Conservation (phyloP, 768 basidiomycete genomes). For the Wakefieldia striispora region DNA sequence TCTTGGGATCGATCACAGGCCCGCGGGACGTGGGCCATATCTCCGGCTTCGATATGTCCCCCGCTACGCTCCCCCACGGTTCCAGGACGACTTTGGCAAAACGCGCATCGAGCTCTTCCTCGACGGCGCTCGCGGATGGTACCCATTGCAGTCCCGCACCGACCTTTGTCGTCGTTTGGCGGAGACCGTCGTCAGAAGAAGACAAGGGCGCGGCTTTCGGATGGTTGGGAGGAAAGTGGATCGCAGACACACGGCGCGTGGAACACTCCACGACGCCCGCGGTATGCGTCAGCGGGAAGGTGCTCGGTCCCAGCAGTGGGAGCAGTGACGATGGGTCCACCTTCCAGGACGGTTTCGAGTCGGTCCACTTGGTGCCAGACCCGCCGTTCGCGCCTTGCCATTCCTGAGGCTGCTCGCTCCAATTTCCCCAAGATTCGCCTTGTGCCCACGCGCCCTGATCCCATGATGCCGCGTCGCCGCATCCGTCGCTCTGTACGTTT, state of each 20-base stretch:
- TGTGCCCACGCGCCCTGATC: slow-evolving; percentile 13
- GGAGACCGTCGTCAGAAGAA: background rate
- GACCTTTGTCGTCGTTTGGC: slow-evolving; percentile 6
- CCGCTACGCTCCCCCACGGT: slow-evolving; percentile 50
- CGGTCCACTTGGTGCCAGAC: slow-evolving; percentile 11
- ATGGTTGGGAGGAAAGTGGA: slow-evolving; percentile 39
- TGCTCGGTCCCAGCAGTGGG: slow-evolving; percentile 52
- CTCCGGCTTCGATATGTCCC: slow-evolving; percentile 36
- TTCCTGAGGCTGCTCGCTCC: slow-evolving; percentile 5
- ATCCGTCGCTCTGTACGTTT: slow-evolving; percentile 2
- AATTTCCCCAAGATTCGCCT: slow-evolving; percentile 2
- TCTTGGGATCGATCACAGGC: slow-evolving; percentile 24
- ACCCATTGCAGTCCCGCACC: slow-evolving; percentile 6
- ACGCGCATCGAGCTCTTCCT: slow-evolving; percentile 44
- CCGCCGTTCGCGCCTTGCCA: slow-evolving; percentile 5
- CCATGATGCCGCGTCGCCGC: slow-evolving; percentile 14
- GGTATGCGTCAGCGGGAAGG: slow-evolving; percentile 59
- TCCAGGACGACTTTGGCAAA: slow-evolving; percentile 51
- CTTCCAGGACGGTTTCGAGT: slow-evolving; percentile 23
- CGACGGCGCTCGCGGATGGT: slow-evolving; percentile 34
- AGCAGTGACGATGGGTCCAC: slow-evolving; percentile 29
- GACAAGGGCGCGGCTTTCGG: slow-evolving; percentile 1
- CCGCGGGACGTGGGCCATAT: slow-evolving; percentile 40
- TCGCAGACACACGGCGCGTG: slow-evolving; percentile 52
- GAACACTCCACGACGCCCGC: slow-evolving; percentile 67